Evolutionary conservation across 345 rosid species (phyloP), one percentile per base, ranked within the genome.

Genomic region (Euphorbia pulcherrima): DNA sequence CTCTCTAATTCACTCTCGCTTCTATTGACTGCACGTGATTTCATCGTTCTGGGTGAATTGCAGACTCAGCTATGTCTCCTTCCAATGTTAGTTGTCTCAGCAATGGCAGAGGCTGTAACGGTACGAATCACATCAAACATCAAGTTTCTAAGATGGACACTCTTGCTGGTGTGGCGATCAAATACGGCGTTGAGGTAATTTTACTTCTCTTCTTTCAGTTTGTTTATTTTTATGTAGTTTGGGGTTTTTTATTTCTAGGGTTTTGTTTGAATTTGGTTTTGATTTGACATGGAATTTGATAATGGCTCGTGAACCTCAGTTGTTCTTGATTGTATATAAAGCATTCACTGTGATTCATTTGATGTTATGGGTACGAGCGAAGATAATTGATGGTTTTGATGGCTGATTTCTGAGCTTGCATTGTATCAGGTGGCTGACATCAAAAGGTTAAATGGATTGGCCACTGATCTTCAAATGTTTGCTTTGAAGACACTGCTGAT

Each of bases 161-260:
- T 63, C 92, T 93, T 10, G 98, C 96, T 47, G 98, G 98, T 33
- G 79, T 93, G 39, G 98, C 98, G 59, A 93, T 93, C 37, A 87
- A 86, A 69, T 93, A 93, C 62, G 98, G 98, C 4, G 97, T 93
- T 39, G 97, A 93, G 94, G 98, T 81, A 72, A 24, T 16, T 60
- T 29, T 12, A 14, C 8, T 9, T 69, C 8, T 50, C 8, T n/a
- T 1, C 3, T 27, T 48, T 62, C 9, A 21, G 6, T 21, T 26
- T 39, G 10, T 39, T 60, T 67, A 24, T 33, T 3, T 33, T 33
- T 33, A 7, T 7, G 37, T 33, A 33, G 4, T 41, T 41, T 6
- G 47, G 47, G 47, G 11, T 6, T 7, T 41, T 41, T 8, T 6
- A 41, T 2, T 41, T 41, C 47, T 7, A 41, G 47, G 47, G 47